A percentile compares a stretch with the other conserved stretches of the same genome.
phyloP scores from a whole-genome alignment of 1,284 basidiomycete genomes.

The Sporisorium scitamineum region DNA sequence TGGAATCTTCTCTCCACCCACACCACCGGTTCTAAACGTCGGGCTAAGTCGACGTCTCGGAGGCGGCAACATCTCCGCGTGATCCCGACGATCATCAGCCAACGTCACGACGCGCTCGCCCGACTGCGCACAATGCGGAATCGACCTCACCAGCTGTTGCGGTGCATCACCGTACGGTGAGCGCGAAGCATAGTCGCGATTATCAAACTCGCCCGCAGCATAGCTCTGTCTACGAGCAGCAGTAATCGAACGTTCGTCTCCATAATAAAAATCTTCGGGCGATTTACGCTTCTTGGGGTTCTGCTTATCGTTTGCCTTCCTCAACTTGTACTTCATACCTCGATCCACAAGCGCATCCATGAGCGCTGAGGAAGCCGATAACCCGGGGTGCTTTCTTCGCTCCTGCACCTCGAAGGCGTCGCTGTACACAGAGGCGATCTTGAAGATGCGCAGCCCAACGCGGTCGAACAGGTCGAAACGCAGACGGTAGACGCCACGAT shows the following conservation, averaged over 20 bases:
- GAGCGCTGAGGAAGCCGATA: slow-evolving; percentile 21
- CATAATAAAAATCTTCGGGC: slow-evolving; percentile 39
- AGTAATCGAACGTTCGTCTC: slow-evolving; percentile 19
- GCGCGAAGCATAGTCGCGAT: background rate
- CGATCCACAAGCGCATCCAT: slow-evolving; percentile 49
- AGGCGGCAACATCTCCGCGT: slow-evolving; percentile 22
- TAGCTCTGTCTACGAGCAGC: slow-evolving; percentile 26
- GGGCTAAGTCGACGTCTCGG: slow-evolving; percentile 11
- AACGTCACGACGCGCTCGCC: slow-evolving; percentile 4
- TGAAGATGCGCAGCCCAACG: slow-evolving; percentile 29
- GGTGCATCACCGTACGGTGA: slow-evolving; percentile 3
- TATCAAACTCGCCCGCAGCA: slow-evolving; percentile 31
- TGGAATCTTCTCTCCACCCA: slow-evolving; percentile 5
- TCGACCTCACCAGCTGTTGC: slow-evolving; percentile 16
- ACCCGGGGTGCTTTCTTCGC: slow-evolving; percentile 39
- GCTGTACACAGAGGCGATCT: slow-evolving; percentile 42
- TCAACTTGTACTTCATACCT: slow-evolving; percentile 49
- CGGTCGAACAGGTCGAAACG: slow-evolving; percentile 54
- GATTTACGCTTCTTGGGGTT: slow-evolving; percentile 44
- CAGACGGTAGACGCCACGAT: slow-evolving; percentile 47
- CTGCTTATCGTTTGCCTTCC: slow-evolving; percentile 36
- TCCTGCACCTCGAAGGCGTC: slow-evolving; percentile 50
- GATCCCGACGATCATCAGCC: background rate
- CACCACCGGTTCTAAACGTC: background rate
- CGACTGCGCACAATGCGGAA: slow-evolving; percentile 11